Base-by-base conservation (phyloP, 1,139 yeast species). In the Candida dubliniensis region DNA sequence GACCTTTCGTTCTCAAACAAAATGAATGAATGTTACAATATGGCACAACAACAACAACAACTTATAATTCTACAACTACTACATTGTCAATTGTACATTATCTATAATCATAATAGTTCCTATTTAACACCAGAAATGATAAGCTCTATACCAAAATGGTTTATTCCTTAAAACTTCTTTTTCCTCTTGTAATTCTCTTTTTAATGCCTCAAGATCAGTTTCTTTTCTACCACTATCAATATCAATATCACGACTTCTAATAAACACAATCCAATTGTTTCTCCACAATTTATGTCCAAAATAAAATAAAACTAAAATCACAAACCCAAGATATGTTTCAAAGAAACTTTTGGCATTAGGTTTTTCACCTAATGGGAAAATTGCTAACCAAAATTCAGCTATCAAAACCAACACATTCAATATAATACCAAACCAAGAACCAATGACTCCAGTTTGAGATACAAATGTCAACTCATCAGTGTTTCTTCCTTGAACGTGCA, bases 401-500 rank as follows among this genome's bases (percentile, higher is more conserved):
- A 75, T 65, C 33, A 81, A 64, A 43, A 84, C 81, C 47, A 82
- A 59, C 15, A 72, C 41, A 52, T 75, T 70, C 51, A 81, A 61
- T 15, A 69, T 49, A 1, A 74, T 63, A 14, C 83, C 83, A 57
- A 68, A 74, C 50, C 65, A 63, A 1, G 85, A 77, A 14, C 85
- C 85, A 51, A 64, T 60, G n/a, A 75, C 58, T 40, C 86, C 85
- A 10, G 76, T 65, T 58, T 79, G 84, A 2, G 85, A 70, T 4
- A 60, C 66, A 57, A 77, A 81, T 1, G 82, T 68, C 41, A 81
- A 59, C 55, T 81, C 86, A 49, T 72, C 76, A 8, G 69, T 86
- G 75, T 31, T 40, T 52, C 74, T 61, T 2, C 66, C 66, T 46
- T 67, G 68, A 2, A 47, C 53, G 18, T 30, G 35, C 41, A 69